These are phyloP conservation scores for Cladosporium sp. DNA, from an alignment of 2,329 filamentous ascomycete genomes.

Conservation along the genomic window DNA sequence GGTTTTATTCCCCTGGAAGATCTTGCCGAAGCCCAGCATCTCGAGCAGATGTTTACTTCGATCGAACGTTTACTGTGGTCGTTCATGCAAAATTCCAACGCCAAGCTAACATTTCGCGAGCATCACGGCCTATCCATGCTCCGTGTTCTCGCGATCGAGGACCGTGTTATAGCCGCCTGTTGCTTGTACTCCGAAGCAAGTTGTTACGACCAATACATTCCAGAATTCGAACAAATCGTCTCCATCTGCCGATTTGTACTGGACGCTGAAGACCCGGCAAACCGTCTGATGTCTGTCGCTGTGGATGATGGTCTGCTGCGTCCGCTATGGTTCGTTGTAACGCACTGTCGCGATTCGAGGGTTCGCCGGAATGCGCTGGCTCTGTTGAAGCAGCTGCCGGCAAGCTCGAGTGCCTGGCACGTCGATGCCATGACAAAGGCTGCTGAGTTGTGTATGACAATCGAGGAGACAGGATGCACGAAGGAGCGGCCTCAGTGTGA, in stretches of 20 bases:
- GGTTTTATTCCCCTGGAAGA: conserved; percentile 26
- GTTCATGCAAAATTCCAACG: conserved; percentile 27
- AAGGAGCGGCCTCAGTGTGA: conserved; percentile 18
- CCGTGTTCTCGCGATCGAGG: conserved; percentile 26
- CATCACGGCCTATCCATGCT: conserved; percentile 29
- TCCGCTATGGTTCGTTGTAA: conserved; percentile 26
- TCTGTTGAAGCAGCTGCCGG: conserved; percentile 22
- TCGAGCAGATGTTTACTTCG: conserved; percentile 22
- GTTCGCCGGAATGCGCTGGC: conserved; percentile 25
- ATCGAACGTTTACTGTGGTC: conserved; percentile 26
- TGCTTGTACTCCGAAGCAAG: conserved; percentile 25
- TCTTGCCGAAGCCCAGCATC: conserved; percentile 24
- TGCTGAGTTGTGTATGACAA: conserved; percentile 20
- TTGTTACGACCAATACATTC: conserved; percentile 24
- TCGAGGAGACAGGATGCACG: conserved; percentile 24
- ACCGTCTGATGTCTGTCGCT: conserved; percentile 25
- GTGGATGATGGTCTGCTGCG: conserved; percentile 30
- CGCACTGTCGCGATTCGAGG: conserved; percentile 28
- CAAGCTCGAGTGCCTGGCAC: conserved; percentile 26
- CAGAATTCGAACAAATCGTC: conserved; percentile 29
- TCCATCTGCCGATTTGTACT: conserved; percentile 28
- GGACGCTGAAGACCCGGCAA: conserved; percentile 25
- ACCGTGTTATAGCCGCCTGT: conserved; percentile 25
- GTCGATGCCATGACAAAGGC: conserved; percentile 24
- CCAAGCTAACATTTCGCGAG: conserved; percentile 25